Evolutionary conservation across 805 yeast species (phyloP).

Genomic region (Suhomyces tanzawaensis): DNA sequence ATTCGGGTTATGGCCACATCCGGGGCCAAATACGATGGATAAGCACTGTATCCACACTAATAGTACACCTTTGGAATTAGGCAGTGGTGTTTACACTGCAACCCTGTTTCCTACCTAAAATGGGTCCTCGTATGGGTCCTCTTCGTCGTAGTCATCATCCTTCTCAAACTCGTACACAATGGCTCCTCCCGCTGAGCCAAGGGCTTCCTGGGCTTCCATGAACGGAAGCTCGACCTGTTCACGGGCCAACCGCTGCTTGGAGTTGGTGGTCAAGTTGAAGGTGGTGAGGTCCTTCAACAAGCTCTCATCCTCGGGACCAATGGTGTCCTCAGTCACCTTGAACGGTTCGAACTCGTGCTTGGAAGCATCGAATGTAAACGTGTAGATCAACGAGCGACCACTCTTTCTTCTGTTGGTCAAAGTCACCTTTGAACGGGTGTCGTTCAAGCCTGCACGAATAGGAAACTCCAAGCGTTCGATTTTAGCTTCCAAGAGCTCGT

Average conservation of each 20-base stretch:
- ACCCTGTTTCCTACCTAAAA: too few relatives aligned
- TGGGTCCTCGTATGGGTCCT: constrained; percentile 97
- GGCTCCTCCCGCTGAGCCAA: constrained; percentile 74
- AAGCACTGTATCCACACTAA: too few relatives aligned
- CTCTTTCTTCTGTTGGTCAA: constrained; percentile 76
- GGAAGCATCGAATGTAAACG: constrained; percentile 50
- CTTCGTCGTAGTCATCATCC: constrained; percentile 97
- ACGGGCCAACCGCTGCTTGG: constrained; percentile 70
- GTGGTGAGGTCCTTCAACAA: constrained; percentile 77
- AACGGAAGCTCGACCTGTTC: constrained; percentile 91
- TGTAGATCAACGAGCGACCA: constrained; percentile 68
- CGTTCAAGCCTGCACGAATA: constrained; percentile 44
- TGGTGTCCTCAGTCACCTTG: constrained; percentile 19
- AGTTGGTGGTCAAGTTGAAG: constrained; percentile 75
- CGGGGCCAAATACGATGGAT: too few relatives aligned
- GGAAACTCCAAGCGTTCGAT: constrained; percentile 48
- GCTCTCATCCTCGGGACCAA: constrained; percentile 46
- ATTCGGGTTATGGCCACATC: too few relatives aligned
- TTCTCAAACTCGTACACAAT: constrained; percentile 93
- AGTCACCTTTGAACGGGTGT: constrained; percentile 41
- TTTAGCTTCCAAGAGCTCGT: constrained; percentile 45
- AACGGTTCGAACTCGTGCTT: constrained; percentile 41
- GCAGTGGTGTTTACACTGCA: too few relatives aligned
- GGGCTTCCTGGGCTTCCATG: constrained; percentile 77
- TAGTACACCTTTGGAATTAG: too few relatives aligned